phyloP scores from a whole-genome alignment of 2,329 filamentous ascomycete genomes.

The Claviceps sp. region DNA sequence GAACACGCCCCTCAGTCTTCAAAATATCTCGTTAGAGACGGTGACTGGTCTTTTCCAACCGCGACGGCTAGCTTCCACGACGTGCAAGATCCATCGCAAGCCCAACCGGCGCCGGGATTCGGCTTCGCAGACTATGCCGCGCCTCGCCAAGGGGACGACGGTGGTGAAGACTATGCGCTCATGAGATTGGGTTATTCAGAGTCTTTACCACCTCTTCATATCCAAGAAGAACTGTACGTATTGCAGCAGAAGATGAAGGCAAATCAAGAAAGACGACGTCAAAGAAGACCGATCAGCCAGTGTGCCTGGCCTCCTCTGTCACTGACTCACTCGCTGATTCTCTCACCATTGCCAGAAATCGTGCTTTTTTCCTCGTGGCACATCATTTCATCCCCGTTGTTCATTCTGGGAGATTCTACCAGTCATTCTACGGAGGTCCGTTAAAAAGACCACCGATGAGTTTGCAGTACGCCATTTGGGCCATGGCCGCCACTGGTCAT shows the following conservation, averaged over 20 bases:
- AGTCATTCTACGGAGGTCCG: constrained; percentile 57
- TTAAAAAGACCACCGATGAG: constrained; percentile 70
- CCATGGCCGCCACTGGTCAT: constrained; percentile 57
- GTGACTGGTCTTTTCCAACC: constrained; percentile 7
- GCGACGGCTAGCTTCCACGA: constrained; percentile 7
- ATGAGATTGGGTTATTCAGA: constrained; percentile 74
- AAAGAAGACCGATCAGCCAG: background rate
- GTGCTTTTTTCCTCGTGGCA: constrained; percentile 62
- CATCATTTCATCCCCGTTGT: constrained; percentile 65
- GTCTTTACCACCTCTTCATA: constrained; percentile 60
- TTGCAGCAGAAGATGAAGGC: background rate
- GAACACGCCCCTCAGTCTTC: constrained; percentile 1
- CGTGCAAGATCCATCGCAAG: constrained; percentile 2
- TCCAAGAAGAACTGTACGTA: constrained; percentile 69
- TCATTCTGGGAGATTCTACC: constrained; percentile 61
- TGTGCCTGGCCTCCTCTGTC: background rate
- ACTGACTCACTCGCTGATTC: background rate
- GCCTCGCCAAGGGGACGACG: constrained; percentile 5
- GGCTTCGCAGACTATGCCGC: constrained; percentile 8
- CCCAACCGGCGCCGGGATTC: constrained; percentile 4
- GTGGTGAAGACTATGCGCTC: constrained; percentile 28
- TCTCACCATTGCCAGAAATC: constrained; percentile 35
- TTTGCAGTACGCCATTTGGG: constrained; percentile 79
- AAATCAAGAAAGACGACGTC: background rate
- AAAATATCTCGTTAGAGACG: constrained; percentile 1